Percentiles rank a stretch among this genome's conserved stretches.
These are phyloP conservation scores for Liquidambar formosana DNA, from an alignment of 164 flowering plant genomes.

Conservation along the genomic window DNA sequence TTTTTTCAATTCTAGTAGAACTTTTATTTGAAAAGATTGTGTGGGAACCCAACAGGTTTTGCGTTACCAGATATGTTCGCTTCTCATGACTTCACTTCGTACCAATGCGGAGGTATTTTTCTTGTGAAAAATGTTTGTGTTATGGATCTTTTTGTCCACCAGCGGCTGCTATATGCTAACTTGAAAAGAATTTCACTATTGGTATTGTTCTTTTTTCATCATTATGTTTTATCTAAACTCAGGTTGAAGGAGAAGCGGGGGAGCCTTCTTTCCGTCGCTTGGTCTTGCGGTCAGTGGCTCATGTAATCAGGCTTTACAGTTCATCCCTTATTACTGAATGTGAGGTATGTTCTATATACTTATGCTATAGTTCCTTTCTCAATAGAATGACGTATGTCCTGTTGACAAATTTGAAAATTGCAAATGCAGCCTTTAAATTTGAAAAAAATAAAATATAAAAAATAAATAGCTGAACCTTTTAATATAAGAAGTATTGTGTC, in stretches of 20 bases:
- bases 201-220: neutral
- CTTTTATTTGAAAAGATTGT: conserved; percentile 6
- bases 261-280: conserved; percentile 94
- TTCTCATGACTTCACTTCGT: conserved; percentile 96
- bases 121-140: neutral
- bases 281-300: conserved; percentile 94
- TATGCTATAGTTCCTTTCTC: neutral
- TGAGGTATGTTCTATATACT: conserved; percentile 56
- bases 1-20: conserved; percentile 10
- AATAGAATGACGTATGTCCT: no score
- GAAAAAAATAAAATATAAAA: no score
- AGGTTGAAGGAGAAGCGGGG: conserved; percentile 94
- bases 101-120: conserved; percentile 79
- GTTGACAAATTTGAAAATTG: no score
- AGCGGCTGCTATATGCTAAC: neutral
- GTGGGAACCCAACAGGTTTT: conserved; percentile 56
- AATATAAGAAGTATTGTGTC: no score
- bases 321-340: conserved; percentile 87
- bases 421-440: no score
- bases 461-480: no score
- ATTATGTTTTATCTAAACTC: conserved; percentile 19
- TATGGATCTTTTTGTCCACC: neutral
- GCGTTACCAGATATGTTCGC: conserved; percentile 93
- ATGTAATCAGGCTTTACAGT: conserved; percentile 92
- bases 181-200: neutral